Base-by-base conservation (phyloP, 805 yeast species). In the Naumovozyma castellii region DNA sequence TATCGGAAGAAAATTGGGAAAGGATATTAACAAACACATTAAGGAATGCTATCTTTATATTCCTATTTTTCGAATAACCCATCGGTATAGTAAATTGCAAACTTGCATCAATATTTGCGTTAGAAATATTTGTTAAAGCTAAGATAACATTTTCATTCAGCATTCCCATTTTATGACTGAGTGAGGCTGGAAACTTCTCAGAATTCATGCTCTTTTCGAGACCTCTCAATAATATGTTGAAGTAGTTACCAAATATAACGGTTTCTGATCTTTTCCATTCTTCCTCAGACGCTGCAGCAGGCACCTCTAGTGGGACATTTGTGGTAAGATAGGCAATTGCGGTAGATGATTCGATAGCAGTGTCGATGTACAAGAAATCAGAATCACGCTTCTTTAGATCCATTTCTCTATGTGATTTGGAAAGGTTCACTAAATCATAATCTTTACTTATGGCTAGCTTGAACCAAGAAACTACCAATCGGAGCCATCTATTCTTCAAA, bases 81-180 rank as follows among this genome's bases (percentile, higher is more conserved):
- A 84, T 68, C 1, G 92, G 86, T 14, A 84, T 59, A 2, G 86
- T 85, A 57, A 73, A 76, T 38, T 75, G 75, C 49, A 85, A 64
- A 4, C 94, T 94, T 18, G 82, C 77, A 39, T 80, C 84, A 6
- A 79, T 75, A 50, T 84, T 85, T 6, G 83, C 71, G 48, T 73
- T 77, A 34, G 85, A 64, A 34, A 85, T 57, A 46, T 81, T 80
- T 2, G 84, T 76, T 37, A 84, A 65, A n/a, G 82, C 75, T 19
- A 67, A 62, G 36, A 84, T 73, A 12, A 78, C 73, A 56, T 76
- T 75, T 9, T 78, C 81, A 8, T 76, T 69, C 13, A 84, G 66
- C 5, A 62, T 59, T 13, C 72, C 65, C 2, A 74, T 62, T 50
- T 80, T 78, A 51, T 78, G 80, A 46, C 56, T 62, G 16, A 63